These are phyloP conservation scores for Aspergillus steynii DNA, from an alignment of 495 filamentous ascomycete species.

Conservation along the genomic window DNA sequence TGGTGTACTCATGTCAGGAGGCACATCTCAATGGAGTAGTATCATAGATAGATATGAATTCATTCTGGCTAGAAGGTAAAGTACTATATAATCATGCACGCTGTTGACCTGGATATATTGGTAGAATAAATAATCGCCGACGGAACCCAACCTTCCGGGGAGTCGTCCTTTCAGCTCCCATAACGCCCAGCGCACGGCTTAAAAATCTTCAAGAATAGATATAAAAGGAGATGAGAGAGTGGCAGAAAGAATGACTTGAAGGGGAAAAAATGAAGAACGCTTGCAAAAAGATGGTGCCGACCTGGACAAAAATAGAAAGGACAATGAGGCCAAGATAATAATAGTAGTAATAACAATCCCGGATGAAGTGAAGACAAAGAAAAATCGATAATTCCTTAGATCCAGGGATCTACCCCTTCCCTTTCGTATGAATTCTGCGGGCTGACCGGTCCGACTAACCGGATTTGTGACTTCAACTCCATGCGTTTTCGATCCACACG, in stretches of 20 bases:
- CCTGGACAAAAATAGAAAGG: background rate
- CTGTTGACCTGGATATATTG: background rate
- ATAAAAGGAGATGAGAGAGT: background rate
- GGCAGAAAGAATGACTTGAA: background rate
- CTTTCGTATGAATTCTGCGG: slow-evolving; percentile 31
- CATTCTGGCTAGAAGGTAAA: background rate
- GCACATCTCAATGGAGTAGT: background rate
- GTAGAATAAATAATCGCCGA: background rate
- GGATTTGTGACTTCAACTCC: slow-evolving; percentile 46
- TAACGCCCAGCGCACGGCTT: slow-evolving; percentile 10
- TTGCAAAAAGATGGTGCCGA: background rate
- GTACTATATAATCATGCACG: background rate
- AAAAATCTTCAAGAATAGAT: slow-evolving; percentile 1
- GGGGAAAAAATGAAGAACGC: background rate
- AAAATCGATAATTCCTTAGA: slow-evolving; percentile 19
- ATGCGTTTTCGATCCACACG: slow-evolving; percentile 38
- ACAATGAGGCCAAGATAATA: background rate
- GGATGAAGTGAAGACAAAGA: slow-evolving; percentile 7
- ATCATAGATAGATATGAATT: background rate
- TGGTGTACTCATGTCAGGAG: background rate
- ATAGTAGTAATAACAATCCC: background rate
- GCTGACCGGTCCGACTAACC: slow-evolving; percentile 42
- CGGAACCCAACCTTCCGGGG: background rate
- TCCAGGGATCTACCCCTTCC: slow-evolving; percentile 34
- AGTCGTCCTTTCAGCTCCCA: slow-evolving; percentile 4